Evolutionary conservation across 75 land plant species (phyloP).

Genomic region (Cupressus sempervirens): DNA sequence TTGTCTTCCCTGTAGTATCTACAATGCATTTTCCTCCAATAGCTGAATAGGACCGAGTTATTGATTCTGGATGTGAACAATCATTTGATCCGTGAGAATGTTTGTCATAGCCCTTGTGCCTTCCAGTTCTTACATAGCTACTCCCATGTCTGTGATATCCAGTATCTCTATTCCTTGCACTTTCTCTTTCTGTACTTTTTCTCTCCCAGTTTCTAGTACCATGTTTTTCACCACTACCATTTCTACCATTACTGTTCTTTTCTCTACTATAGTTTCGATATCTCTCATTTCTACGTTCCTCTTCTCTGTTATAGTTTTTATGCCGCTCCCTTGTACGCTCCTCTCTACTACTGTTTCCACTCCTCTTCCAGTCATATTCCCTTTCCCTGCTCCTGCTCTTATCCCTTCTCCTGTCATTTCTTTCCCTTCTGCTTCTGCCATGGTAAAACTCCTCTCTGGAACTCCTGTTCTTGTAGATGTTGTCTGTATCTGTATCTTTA

Average conservation of each 20-base stretch:
- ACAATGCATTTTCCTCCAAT: background rate
- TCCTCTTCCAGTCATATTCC: background rate
- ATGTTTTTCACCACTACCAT: slow-evolving; percentile 1
- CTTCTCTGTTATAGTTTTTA: background rate
- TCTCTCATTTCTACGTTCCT: background rate
- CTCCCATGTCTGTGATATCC: background rate
- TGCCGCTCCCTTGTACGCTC: background rate
- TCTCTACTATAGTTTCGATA: background rate
- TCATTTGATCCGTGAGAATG: background rate
- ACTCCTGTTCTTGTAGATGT: background rate
- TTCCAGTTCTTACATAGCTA: background rate
- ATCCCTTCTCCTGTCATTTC: background rate
- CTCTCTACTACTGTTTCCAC: slow-evolving; percentile 5
- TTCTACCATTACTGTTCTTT: background rate
- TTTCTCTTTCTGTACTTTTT: background rate
- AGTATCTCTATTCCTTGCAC: background rate
- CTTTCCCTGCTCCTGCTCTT: background rate
- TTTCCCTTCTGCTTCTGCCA: background rate
- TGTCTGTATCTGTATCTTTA: background rate
- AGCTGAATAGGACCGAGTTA: background rate
- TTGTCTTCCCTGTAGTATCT: background rate
- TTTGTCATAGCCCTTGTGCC: slow-evolving; percentile 3
- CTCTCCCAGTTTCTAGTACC: background rate
- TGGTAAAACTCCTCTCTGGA: background rate
- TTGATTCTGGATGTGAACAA: background rate